phyloP scores from a whole-genome alignment of 495 filamentous ascomycete genomes.

The Cudoniella acicularis region DNA sequence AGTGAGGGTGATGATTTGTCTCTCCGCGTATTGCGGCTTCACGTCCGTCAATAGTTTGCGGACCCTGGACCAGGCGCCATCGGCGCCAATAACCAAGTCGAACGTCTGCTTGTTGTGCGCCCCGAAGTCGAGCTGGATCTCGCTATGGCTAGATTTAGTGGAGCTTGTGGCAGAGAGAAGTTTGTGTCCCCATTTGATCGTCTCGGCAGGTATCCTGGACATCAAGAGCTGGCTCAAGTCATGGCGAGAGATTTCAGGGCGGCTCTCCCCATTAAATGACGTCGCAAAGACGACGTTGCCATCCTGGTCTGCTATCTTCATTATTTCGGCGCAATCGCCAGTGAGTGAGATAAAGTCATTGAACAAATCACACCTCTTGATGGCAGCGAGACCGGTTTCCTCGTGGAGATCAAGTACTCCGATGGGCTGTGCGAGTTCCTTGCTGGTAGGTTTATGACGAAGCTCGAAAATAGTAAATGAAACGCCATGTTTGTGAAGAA shows the following conservation, averaged over 20 bases:
- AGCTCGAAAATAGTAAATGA: slow-evolving; percentile 38
- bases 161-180: slow-evolving; percentile 19
- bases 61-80: too few relatives aligned
- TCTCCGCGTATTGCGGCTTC: slow-evolving; percentile 27
- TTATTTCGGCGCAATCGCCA: slow-evolving; percentile 35
- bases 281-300: slow-evolving; percentile 37
- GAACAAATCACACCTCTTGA: too few relatives aligned
- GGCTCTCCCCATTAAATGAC: slow-evolving; percentile 21
- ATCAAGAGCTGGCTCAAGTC: slow-evolving; percentile 39
- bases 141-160: slow-evolving; percentile 20
- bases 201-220: slow-evolving; percentile 31
- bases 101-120: slow-evolving; percentile 26
- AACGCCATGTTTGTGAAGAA: slow-evolving; percentile 39
- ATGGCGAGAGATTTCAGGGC: slow-evolving; percentile 49
- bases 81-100: slow-evolving; percentile 44
- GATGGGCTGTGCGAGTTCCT: slow-evolving; percentile 33
- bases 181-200: slow-evolving; percentile 44
- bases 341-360: too few relatives aligned
- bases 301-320: slow-evolving; percentile 33
- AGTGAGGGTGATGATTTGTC: slow-evolving; percentile 34
- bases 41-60: slow-evolving; percentile 21
- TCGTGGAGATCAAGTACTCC: too few relatives aligned
- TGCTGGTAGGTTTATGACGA: slow-evolving; percentile 26
- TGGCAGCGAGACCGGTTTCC: too few relatives aligned
- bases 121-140: slow-evolving; percentile 34